These are phyloP conservation scores for Saccharomycopsis sp. DNA, from an alignment of 805 yeast species.

Conservation along the genomic window DNA sequence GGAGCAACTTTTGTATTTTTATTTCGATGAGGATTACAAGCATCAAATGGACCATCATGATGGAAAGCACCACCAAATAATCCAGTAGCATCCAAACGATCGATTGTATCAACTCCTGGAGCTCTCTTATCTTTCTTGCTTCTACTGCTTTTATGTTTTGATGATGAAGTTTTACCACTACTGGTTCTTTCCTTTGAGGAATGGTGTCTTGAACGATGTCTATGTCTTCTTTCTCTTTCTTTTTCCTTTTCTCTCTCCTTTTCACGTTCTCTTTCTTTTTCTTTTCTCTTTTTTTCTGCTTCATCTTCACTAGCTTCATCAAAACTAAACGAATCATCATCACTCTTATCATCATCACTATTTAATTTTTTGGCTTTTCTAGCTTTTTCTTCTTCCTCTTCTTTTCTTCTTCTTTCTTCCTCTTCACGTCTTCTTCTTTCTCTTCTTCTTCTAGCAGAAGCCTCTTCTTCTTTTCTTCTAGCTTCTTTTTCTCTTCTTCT, in stretches of 20 bases:
- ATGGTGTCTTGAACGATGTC: conserved; percentile 9
- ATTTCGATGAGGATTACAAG: conserved; percentile 94
- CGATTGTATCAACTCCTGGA: conserved; percentile 72
- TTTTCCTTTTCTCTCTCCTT: conserved; percentile 6
- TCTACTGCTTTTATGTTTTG: not conserved
- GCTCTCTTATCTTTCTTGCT: conserved; percentile 9
- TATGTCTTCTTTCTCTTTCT: conserved; percentile 10
- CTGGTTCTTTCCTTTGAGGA: not conserved
- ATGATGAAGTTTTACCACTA: conserved; percentile 3
- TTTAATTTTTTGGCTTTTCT: not conserved
- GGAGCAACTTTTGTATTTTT: conserved; percentile 72
- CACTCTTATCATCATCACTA: conserved; percentile 1
- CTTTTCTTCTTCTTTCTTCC: conserved; percentile 5
- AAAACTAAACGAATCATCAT: conserved; percentile 9
- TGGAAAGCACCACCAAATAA: conserved; percentile 92
- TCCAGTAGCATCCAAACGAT: conserved; percentile 92
- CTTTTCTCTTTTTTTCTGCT: conserved; percentile 5
- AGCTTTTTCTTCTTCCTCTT: conserved; percentile 8
- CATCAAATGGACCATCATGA: conserved; percentile 98
- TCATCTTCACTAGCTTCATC: conserved; percentile 13
- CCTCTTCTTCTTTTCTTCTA: conserved; percentile 1
- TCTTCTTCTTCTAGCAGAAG: conserved; percentile 3
- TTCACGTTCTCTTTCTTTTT: conserved; percentile 7
- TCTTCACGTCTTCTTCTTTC: conserved; percentile 14
- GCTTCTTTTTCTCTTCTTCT: conserved; percentile 7